Evolutionary conservation across 2,329 filamentous ascomycete species (phyloP).

Genomic region (Microsporum canis): DNA sequence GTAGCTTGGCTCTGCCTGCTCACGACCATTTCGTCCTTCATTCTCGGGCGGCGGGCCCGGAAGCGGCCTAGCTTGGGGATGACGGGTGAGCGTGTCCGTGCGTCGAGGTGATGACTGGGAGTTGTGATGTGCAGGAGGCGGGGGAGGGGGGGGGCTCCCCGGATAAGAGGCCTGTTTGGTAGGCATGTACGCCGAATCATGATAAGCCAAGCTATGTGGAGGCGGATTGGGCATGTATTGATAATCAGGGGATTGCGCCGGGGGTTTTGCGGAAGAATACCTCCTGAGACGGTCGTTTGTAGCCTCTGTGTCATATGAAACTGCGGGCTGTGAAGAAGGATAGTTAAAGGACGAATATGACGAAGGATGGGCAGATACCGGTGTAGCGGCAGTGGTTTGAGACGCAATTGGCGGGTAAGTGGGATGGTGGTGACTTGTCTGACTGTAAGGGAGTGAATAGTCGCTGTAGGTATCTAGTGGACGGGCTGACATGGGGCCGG

Average conservation of each 20-base stretch:
- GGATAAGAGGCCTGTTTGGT: slow-evolving; percentile 22
- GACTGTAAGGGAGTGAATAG: slow-evolving; percentile 23
- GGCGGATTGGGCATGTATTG: background rate
- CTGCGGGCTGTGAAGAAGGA: slow-evolving; percentile 7
- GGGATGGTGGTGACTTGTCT: slow-evolving; percentile 19
- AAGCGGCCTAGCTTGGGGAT: slow-evolving; percentile 48
- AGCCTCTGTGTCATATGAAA: background rate
- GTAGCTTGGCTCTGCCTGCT: slow-evolving; percentile 35
- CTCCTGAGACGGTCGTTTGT: background rate
- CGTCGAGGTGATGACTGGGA: slow-evolving; percentile 41
- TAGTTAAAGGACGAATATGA: slow-evolving; percentile 13
- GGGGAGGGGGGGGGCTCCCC: slow-evolving; percentile 31
- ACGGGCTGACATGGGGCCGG: slow-evolving; percentile 29
- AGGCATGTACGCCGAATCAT: background rate
- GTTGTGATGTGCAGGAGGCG: slow-evolving; percentile 42
- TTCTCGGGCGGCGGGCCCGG: slow-evolving; percentile 45
- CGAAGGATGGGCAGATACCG: slow-evolving; percentile 3
- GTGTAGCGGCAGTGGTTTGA: slow-evolving; percentile 13
- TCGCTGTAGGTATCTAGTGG: slow-evolving; percentile 29
- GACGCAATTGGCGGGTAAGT: slow-evolving; percentile 18
- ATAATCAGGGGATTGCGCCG: background rate
- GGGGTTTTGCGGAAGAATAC: background rate
- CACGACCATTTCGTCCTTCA: slow-evolving; percentile 24
- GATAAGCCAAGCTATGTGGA: background rate
- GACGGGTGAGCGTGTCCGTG: slow-evolving; percentile 43